phyloP scores from a whole-genome alignment of 2,329 filamentous ascomycete genomes.

The Pseudocercospora pini-densiflorae region DNA sequence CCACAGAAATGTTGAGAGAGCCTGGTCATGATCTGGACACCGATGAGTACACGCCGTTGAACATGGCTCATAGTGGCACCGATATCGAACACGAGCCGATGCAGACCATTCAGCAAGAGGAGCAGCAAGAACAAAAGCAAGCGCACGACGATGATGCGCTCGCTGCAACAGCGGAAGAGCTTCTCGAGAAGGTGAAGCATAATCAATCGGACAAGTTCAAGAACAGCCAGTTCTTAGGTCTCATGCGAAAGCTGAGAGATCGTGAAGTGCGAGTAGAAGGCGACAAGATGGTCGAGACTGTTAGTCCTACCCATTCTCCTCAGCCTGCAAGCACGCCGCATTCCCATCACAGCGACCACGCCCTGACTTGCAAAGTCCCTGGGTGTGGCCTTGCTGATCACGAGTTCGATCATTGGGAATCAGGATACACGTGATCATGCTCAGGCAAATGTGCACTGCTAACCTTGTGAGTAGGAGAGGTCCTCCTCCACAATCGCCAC shows the following conservation, averaged over 20 bases:
- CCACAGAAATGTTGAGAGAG: constrained; percentile 28
- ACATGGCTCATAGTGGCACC: constrained; percentile 15
- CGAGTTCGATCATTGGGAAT: constrained; percentile 42
- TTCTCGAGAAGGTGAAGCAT: constrained; percentile 70
- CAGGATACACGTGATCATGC: constrained; percentile 31
- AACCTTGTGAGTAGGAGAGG: constrained; percentile 36
- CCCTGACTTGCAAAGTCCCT: constrained; percentile 21
- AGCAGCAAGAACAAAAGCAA: constrained; percentile 21
- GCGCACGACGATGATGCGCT: constrained; percentile 66
- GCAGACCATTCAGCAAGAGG: constrained; percentile 16
- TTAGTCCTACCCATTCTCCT: constrained; percentile 37
- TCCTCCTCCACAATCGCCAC: constrained; percentile 32
- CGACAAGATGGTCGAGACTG: constrained; percentile 66
- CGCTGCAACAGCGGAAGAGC: constrained; percentile 70
- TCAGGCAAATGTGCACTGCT: constrained; percentile 25
- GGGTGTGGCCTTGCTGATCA: constrained; percentile 33
- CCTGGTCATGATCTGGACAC: constrained; percentile 26
- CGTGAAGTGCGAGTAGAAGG: constrained; percentile 74
- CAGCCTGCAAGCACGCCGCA: constrained; percentile 20
- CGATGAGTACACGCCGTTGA: constrained; percentile 19
- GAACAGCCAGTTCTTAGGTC: constrained; percentile 73
- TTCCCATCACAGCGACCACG: constrained; percentile 16
- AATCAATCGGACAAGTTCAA: constrained; percentile 76
- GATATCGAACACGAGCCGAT: constrained; percentile 25
- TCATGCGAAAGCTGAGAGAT: constrained; percentile 78